Base-by-base conservation (phyloP, 2,329 filamentous ascomycete genomes). In the Fusarium torreyae region DNA sequence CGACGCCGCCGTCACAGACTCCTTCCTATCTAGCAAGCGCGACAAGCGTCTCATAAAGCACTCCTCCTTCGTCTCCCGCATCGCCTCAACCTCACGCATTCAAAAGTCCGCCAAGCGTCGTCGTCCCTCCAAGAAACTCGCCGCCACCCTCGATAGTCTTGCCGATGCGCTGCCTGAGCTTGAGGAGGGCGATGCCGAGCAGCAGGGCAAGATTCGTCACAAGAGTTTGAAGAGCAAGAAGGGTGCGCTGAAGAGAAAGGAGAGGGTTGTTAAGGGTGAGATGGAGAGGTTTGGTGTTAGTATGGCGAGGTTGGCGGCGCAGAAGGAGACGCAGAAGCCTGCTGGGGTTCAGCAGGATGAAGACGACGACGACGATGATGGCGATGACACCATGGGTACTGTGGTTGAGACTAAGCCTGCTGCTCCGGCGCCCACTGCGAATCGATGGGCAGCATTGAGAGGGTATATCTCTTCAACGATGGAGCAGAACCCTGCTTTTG, bases 11-110 rank as follows among this genome's bases (percentile, higher is more conserved):
- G 83, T 86, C 15, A 79, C 83, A 45, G 86, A 89, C 77, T 68
- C 78, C 63, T 94, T 95, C 80, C 83, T 89, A 64, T 87, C 89
- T 56, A 89, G 86, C 68, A 98, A 98, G 81, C 90, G 88, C 77
- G 93, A 97, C 83, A 97, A 95, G 83, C 92, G 91, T 24, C 83
- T 86, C 34, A 93, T 97, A 74, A 94, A 94, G 77, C 93, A 93
- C 84, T 91, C 92, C 0, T 82, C 90, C 15, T 94, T 98, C 69
- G 84, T 97, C 28, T 91, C 89, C 20, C 92, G 90, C 68, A 92
- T 97, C 74, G 83, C 89, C 70, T 93, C 94, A 70, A 81, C 84
- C 14, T 69, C 64, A 62, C 74, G 15, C 69, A 57, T 63, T 62
- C 46, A 74, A 69, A 60, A 71, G 45, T 55, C 61, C n/a, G n/a